Evolutionary conservation across 495 filamentous ascomycete species (phyloP), one percentile per base, ranked within the genome.

Genomic region (Tetracladium setigerum): DNA sequence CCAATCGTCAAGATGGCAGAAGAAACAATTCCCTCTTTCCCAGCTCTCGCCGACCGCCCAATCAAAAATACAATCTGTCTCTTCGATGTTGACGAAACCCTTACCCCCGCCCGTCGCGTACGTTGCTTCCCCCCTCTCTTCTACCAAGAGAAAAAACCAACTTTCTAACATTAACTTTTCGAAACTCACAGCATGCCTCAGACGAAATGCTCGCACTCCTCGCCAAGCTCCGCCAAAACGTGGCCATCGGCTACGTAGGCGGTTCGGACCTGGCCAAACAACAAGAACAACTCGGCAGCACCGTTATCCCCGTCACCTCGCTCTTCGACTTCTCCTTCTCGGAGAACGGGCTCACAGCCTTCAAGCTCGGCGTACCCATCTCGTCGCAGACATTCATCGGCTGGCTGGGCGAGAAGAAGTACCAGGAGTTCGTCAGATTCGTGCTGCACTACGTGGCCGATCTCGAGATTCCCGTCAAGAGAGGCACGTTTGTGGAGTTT

Each of bases 301-400:
- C 68, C 30, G 47, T 54, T 27, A 72, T 83, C 39, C 64, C 79
- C 59, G 87, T 90, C 7, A 87, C 80, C 5, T 63, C 76, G 34
- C 79, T 96, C 48, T 98, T 97, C 70, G 91, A 97, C 70, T 96
- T 87, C 70, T 91, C 85, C 73, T 97, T 97, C 72, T 68, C 87
- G 44, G 91, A 97, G 70, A 96, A 97, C 68, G 91, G 92, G 1
- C 78, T 98, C 47, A 90, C 83, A 0, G 91, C 90, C n/a, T 92
- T 73, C 71, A 87, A 86, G 53, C 61, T 87, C 57, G 91, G 91
- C 51, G 61, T 77, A 56, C 70, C 72, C 41, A 75, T 98, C 14
- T 68, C 82, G 1, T 79, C 77, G 55, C 81, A 81, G 58, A 84
- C 72, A 67, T 98, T 97, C 77, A 96, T 98, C 67, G 62, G 76